Evolutionary conservation across 208 protist species (phyloP).

Genomic region (Crithidia expoeki): DNA sequence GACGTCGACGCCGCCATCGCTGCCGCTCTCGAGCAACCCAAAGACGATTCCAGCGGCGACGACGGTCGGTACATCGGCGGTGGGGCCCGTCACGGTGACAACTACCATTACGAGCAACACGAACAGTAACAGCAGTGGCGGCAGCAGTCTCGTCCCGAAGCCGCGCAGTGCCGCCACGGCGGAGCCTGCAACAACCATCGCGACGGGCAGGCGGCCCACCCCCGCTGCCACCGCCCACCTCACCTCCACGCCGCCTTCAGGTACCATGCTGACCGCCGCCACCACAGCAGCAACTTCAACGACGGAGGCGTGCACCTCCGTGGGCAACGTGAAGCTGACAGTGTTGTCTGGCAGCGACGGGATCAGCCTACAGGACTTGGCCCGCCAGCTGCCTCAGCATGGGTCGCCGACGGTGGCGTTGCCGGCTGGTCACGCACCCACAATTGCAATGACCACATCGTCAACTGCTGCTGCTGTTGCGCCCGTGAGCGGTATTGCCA

Average conservation of each 20-base stretch:
- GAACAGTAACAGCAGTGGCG: neutral
- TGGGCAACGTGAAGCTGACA: slow-evolving; percentile 36
- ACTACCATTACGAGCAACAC: slow-evolving; percentile 19
- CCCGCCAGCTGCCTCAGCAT: slow-evolving; percentile 37
- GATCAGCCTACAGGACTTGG: slow-evolving; percentile 49
- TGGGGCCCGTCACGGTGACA: neutral
- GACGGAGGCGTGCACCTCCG: slow-evolving; percentile 4
- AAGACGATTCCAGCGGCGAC: neutral
- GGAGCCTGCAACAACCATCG: slow-evolving; percentile 5
- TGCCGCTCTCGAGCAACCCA: slow-evolving; percentile 5
- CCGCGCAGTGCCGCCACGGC: slow-evolving; percentile 46
- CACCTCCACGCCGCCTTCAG: slow-evolving; percentile 18
- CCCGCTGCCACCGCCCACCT: slow-evolving; percentile 42
- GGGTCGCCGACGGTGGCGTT: slow-evolving; percentile 9
- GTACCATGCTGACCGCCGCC: neutral
- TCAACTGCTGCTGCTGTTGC: slow-evolving; percentile 12
- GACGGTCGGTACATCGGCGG: neutral
- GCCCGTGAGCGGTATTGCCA: slow-evolving; percentile 18
- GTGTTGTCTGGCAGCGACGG: slow-evolving; percentile 32
- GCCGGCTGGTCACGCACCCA: slow-evolving; percentile 12
- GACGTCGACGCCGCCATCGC: slow-evolving; percentile 10
- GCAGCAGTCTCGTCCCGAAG: slow-evolving; percentile 41
- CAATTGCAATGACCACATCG: slow-evolving; percentile 6
- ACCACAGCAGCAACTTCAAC: neutral
- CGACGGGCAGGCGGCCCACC: slow-evolving; percentile 16